phyloP scores from a whole-genome alignment of 1,139 yeast species.

The Suhomyces ambrosiae region DNA sequence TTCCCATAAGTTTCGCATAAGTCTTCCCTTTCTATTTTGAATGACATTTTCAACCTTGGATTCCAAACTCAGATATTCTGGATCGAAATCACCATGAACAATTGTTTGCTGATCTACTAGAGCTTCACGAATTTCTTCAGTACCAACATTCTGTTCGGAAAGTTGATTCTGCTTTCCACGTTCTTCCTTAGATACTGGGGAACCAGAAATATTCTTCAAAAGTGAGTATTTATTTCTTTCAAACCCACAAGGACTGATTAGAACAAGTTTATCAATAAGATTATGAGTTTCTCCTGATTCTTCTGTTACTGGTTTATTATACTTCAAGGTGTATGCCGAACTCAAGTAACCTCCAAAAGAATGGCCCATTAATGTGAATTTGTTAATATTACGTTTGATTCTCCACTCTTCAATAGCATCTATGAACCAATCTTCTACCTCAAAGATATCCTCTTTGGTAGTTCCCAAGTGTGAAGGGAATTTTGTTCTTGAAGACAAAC shows the following conservation, averaged over 20 bases:
- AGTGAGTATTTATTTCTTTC: constrained; percentile 41
- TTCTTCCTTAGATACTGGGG: constrained; percentile 17
- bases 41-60: constrained; percentile 9
- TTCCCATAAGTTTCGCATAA: constrained; percentile 39
- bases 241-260: constrained; percentile 49
- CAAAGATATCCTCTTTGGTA: constrained; percentile 34
- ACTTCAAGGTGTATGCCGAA: constrained; percentile 72
- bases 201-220: constrained; percentile 20
- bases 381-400: constrained; percentile 49
- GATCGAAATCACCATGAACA: constrained; percentile 4
- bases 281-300: not conserved
- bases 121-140: constrained; percentile 10
- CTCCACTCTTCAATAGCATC: constrained; percentile 91
- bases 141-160: constrained; percentile 15
- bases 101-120: not conserved
- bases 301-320: constrained; percentile 31
- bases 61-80: constrained; percentile 9
- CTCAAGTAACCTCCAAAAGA: constrained; percentile 92
- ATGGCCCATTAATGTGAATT: constrained; percentile 81
- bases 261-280: not conserved
- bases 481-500: constrained; percentile 44
- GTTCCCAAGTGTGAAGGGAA: constrained; percentile 35
- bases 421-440: constrained; percentile 72
- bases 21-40: constrained; percentile 23
- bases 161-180: constrained; percentile 18